These are phyloP conservation scores for Xerocomus brunneocitrinus DNA, from an alignment of 768 basidiomycete genomes.

Conservation along the genomic window DNA sequence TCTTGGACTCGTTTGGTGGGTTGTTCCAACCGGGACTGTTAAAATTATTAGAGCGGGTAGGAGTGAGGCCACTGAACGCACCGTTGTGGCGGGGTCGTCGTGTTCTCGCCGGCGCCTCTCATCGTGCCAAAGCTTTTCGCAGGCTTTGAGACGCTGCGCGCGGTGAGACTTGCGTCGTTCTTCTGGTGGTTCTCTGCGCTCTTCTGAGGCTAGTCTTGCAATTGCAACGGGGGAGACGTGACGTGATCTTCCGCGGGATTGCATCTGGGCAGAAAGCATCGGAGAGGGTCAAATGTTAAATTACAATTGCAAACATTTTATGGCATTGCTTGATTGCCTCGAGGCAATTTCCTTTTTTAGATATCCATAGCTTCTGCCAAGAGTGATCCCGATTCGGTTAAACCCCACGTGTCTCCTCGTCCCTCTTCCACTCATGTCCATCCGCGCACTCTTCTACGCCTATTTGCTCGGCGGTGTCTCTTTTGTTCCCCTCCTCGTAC, in stretches of 20 bases:
- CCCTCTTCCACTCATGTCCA: constrained; percentile 43
- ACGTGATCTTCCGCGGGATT: constrained; percentile 39
- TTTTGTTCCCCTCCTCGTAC: constrained; percentile 74
- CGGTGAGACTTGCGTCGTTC: constrained; percentile 33
- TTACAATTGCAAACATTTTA: neutral
- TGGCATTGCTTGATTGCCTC: neutral
- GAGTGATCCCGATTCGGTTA: too few species aligned
- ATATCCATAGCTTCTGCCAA: too few species aligned
- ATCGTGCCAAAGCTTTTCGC: constrained; percentile 46
- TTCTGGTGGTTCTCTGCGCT: constrained; percentile 30
- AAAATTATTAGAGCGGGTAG: neutral
- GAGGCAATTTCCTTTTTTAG: neutral
- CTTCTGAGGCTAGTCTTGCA: constrained; percentile 41
- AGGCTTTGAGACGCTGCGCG: constrained; percentile 38
- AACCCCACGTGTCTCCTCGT: too few species aligned
- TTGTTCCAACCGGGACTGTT: constrained; percentile 16
- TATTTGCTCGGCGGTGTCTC: constrained; percentile 90
- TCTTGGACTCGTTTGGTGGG: constrained; percentile 18
- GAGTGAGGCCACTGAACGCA: constrained; percentile 5
- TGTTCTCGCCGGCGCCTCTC: constrained; percentile 36
- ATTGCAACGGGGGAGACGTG: constrained; percentile 39
- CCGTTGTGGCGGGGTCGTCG: constrained; percentile 16
- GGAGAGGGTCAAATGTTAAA: neutral
- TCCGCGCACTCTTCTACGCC: constrained; percentile 71
- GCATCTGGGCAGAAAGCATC: constrained; percentile 21